These are phyloP conservation scores for Hypsizygus marmoreus DNA, from an alignment of 768 basidiomycete species.

Conservation along the genomic window DNA sequence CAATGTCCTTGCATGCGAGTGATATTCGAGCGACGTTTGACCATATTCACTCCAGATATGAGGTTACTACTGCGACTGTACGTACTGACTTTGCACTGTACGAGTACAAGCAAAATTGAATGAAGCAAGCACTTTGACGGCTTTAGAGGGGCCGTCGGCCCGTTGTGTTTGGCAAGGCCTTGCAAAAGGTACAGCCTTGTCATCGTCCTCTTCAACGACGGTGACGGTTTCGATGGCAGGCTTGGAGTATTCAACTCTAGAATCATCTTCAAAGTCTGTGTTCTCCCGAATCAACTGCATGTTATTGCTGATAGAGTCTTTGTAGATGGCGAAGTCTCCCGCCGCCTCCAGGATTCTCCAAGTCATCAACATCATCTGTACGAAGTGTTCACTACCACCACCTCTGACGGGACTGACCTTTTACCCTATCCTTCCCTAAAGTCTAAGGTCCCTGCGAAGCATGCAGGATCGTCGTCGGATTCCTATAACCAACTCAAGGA, in stretches of 20 bases:
- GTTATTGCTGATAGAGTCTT: background rate
- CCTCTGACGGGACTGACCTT: conserved; percentile 10
- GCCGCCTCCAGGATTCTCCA: conserved; percentile 70
- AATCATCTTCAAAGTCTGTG: conserved; percentile 39
- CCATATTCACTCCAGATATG: too few relatives aligned
- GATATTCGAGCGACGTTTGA: too few relatives aligned
- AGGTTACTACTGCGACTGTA: too few relatives aligned
- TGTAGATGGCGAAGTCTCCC: conserved; percentile 64
- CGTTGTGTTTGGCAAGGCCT: too few relatives aligned
- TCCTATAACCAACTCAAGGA: conserved; percentile 72
- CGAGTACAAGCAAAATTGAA: too few relatives aligned
- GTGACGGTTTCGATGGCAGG: background rate
- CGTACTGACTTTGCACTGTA: too few relatives aligned
- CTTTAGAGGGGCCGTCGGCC: too few relatives aligned
- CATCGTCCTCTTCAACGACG: too few relatives aligned
- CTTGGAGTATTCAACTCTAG: conserved; percentile 43
- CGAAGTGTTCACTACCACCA: conserved; percentile 22
- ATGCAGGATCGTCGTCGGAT: conserved; percentile 33
- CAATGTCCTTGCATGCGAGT: too few relatives aligned
- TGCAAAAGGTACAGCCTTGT: too few relatives aligned
- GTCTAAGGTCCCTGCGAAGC: conserved; percentile 44
- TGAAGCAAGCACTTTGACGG: too few relatives aligned
- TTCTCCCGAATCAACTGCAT: background rate
- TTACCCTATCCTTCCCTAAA: conserved; percentile 21
- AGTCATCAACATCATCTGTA: conserved; percentile 38